A percentile compares a stretch with the other conserved stretches of the same genome.
Conservation (phyloP, 148 eudicot genomes). For the Nepenthes gracilis region DNA sequence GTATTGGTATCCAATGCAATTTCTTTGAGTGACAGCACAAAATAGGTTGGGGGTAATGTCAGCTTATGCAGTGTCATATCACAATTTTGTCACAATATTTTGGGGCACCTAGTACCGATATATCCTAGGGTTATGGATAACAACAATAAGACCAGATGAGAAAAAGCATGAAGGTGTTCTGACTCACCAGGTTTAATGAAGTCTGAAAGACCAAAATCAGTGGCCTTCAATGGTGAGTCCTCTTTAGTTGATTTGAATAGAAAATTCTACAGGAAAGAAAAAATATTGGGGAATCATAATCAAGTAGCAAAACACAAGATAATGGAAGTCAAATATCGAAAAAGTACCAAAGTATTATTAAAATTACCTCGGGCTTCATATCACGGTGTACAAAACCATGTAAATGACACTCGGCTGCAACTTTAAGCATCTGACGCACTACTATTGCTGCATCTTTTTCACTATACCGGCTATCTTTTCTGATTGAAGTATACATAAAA, state of each 20-base stretch:
- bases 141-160: background rate
- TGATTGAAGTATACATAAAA: constrained; percentile 18
- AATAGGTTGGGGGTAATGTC: no score
- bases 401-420: constrained; percentile 97
- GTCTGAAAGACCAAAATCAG: constrained; percentile 95
- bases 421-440: constrained; percentile 95
- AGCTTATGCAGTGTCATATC: no score
- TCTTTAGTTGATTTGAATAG: constrained; percentile 69
- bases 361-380: constrained; percentile 91
- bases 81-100: no score
- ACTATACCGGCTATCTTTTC: constrained; percentile 88
- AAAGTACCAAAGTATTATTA: background rate
- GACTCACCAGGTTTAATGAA: constrained; percentile 83
- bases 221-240: constrained; percentile 79
- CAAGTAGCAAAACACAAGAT: background rate
- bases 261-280: constrained; percentile 54
- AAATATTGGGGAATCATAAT: constrained; percentile 5
- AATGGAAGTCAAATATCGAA: constrained; percentile 1
- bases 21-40: no score
- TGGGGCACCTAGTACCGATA: no score
- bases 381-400: constrained; percentile 97
- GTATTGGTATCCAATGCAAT: no score
- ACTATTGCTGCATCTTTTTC: constrained; percentile 92
- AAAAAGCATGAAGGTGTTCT: background rate
- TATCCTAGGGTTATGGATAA: no score